Evolutionary conservation across 192 early-diverging fungal genomes (phyloP), one percentile per base, ranked within the genome.

Genomic region (Fimicolochytrium jonesii): DNA sequence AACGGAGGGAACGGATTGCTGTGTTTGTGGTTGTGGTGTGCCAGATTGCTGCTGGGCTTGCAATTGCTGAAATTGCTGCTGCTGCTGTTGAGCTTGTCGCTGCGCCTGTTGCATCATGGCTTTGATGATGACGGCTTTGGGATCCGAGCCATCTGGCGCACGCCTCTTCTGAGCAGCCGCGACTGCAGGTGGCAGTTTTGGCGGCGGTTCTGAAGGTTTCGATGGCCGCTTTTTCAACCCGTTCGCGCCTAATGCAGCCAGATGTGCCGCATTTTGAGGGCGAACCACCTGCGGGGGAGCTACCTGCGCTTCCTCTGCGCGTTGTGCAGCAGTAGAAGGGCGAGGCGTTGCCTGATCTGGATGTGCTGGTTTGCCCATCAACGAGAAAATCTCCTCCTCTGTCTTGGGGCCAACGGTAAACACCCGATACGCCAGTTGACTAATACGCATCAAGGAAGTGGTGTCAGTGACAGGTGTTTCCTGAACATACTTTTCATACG

Each of bases 91-190:
- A 20, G 69, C 69, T 32, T 66, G 61, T 11, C 49, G 69, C 28
- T 57, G 56, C 23, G 69, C 61, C 35, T 66, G 56, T 47, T 57
- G 43, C 54, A 71, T 64, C 62, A 71, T 71, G 13, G 51, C 41
- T 59, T 66, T 66, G 33, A 71, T 63, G 44, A 57, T 71, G 2
- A 56, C 39, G 3, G 46, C 42, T 34, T 52, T 71, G 6, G 69
- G 56, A 59, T 71, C 64, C 36, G 49, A n/a, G 33, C 11, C 22
- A 46, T 64, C 56, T 30, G 51, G 59, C 23, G 31, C 10, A 0
- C 47, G 29, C 52, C 55, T 64, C 49, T 71, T 66, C 37, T 52
- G 47, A 3, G 55, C 39, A 15, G 32, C 33, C 6, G 56, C 44
- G 31, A 15, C 39, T n/a, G 53, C 41, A 9, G 56, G 64, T n/a